phyloP scores from a whole-genome alignment of 768 basidiomycete genomes.

The Kwoniella shandongensis region DNA sequence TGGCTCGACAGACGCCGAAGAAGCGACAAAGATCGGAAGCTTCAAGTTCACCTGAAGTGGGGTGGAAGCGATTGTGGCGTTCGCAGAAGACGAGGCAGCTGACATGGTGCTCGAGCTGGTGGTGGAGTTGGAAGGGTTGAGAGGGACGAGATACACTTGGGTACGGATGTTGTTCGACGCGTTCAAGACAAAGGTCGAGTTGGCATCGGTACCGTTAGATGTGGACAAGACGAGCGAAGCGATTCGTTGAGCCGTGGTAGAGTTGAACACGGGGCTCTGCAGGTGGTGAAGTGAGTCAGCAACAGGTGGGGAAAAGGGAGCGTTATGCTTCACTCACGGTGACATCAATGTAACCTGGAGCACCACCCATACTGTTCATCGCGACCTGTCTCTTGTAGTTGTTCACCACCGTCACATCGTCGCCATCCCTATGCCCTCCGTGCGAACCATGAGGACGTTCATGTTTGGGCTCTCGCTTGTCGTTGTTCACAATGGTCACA shows the following conservation, averaged over 20 bases:
- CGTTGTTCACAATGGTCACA: slow-evolving; percentile 5
- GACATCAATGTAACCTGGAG: slow-evolving; percentile 49
- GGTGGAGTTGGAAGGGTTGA: slow-evolving; percentile 20
- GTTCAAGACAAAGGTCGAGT: slow-evolving; percentile 57
- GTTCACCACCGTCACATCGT: slow-evolving; percentile 24
- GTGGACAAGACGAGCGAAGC: slow-evolving; percentile 57
- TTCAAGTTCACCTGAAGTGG: slow-evolving; percentile 57
- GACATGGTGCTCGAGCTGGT: slow-evolving; percentile 16
- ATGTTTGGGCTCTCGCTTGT: background rate
- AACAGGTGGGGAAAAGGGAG: background rate
- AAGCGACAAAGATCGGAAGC: slow-evolving; percentile 57
- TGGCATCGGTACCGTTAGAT: slow-evolving; percentile 40
- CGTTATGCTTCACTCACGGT: slow-evolving; percentile 19
- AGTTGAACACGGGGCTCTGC: slow-evolving; percentile 54
- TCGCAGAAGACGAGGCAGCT: slow-evolving; percentile 10
- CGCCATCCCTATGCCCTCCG: background rate
- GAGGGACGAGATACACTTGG: slow-evolving; percentile 56
- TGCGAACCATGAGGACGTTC: background rate
- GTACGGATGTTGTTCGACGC: slow-evolving; percentile 60
- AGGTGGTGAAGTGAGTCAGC: background rate
- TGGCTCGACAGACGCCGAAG: slow-evolving; percentile 52
- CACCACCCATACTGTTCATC: slow-evolving; percentile 31
- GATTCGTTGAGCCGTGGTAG: slow-evolving; percentile 52
- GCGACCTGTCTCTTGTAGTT: slow-evolving; percentile 23
- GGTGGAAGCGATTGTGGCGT: slow-evolving; percentile 17